Evolutionary conservation across 305 asterid species (phyloP).

Genomic region (Fraxinus greggii): DNA sequence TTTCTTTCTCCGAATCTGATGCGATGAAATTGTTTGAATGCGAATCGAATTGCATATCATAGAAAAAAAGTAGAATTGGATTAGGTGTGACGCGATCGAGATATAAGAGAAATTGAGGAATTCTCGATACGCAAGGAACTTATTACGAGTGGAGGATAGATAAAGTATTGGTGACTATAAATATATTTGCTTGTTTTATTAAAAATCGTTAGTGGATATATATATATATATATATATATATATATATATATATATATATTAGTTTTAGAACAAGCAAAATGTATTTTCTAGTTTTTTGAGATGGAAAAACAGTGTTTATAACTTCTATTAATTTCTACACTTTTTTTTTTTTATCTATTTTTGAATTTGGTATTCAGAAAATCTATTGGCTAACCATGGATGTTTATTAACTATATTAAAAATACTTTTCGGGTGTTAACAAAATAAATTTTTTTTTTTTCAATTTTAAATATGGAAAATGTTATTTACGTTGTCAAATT

Average conservation of each 20-base stretch:
- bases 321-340: background rate
- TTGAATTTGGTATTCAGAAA: background rate
- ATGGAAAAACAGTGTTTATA: background rate
- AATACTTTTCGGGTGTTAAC: no score
- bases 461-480: background rate
- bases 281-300: background rate
- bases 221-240: no score
- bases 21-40: background rate
- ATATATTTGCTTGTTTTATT: background rate
- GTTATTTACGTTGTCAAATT: background rate
- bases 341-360: background rate
- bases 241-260: no score
- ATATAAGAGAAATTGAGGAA: slow-evolving; percentile 12
- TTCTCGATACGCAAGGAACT: background rate
- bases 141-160: background rate
- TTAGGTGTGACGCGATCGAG: background rate
- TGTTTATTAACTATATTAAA: background rate
- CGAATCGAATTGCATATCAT: background rate
- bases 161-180: background rate
- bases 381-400: background rate
- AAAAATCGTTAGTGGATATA: no score
- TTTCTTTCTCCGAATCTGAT: background rate
- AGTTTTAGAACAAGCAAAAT: background rate
- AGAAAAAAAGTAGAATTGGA: background rate
- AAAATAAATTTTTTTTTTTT: background rate